Percentiles rank a stretch among this genome's conserved stretches.
Conservation (phyloP, 176 grass and related monocot species). For the Eremochloa ophiuroides region DNA sequence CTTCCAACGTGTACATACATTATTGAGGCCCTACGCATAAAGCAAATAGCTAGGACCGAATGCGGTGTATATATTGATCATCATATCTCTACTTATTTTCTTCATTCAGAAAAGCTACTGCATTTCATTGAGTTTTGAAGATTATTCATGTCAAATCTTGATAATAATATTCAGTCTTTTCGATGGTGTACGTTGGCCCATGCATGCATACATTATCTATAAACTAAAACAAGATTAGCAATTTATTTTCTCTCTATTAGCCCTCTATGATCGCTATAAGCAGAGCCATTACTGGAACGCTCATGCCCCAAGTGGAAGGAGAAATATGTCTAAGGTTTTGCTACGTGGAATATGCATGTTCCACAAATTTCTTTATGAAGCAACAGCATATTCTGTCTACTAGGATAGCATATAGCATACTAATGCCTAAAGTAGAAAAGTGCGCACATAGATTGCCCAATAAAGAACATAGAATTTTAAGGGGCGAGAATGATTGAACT, state of each 20-base stretch:
- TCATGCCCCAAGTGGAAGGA: not conserved
- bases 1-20: not conserved
- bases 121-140: not conserved
- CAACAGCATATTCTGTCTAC: slow-evolving; percentile 37
- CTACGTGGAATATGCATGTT: slow-evolving; percentile 19
- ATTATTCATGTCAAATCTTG: not conserved
- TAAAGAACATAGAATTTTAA: not conserved
- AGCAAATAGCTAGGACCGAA: not conserved
- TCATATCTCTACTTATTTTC: not conserved
- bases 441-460: not conserved
- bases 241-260: not conserved
- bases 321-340: slow-evolving; percentile 13
- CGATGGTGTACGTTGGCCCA: not conserved
- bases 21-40: not conserved
- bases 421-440: slow-evolving; percentile 35
- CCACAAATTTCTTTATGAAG: slow-evolving; percentile 18
- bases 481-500: slow-evolving; percentile 3
- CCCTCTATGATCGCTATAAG: not conserved
- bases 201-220: not conserved
- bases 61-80: not conserved
- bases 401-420: slow-evolving; percentile 17
- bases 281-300: not conserved
- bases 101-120: not conserved
- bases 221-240: not conserved
- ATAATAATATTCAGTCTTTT: not conserved